A percentile compares a stretch with the other conserved stretches of the same genome.
Evolutionary conservation across 2,329 filamentous ascomycete genomes (phyloP).

Genomic region (Albophoma yamanashiensis): DNA sequence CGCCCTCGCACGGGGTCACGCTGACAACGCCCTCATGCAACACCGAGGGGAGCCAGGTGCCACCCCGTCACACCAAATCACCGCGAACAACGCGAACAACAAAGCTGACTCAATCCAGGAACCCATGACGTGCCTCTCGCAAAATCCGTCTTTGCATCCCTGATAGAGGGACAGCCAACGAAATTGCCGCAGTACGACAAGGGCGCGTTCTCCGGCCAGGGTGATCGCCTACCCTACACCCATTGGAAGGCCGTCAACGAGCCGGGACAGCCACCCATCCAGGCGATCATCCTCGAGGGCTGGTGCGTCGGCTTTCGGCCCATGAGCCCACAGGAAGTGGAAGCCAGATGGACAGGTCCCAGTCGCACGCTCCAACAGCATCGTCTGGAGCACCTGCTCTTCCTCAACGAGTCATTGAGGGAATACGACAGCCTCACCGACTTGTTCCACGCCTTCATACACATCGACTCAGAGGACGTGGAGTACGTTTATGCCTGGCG

Average conservation of each 20-base stretch:
- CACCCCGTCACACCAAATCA: background rate
- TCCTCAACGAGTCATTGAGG: slow-evolving; percentile 36
- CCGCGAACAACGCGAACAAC: background rate
- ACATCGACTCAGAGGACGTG: slow-evolving; percentile 59
- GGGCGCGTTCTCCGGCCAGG: slow-evolving; percentile 61
- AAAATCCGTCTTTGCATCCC: slow-evolving; percentile 46
- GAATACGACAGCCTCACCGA: slow-evolving; percentile 39
- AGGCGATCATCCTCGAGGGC: slow-evolving; percentile 74
- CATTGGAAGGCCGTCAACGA: slow-evolving; percentile 51
- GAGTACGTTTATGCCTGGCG: slow-evolving; percentile 79
- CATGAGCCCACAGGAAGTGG: slow-evolving; percentile 38
- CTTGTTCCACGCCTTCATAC: slow-evolving; percentile 42
- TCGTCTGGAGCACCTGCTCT: slow-evolving; percentile 35
- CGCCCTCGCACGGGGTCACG: slow-evolving; percentile 51
- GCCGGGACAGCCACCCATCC: slow-evolving; percentile 34
- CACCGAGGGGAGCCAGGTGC: slow-evolving; percentile 70
- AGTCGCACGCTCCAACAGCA: slow-evolving; percentile 39
- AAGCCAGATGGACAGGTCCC: slow-evolving; percentile 38
- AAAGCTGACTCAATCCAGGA: slow-evolving; percentile 11
- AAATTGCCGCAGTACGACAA: slow-evolving; percentile 74
- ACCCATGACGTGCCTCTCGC: slow-evolving; percentile 68
- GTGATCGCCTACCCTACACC: slow-evolving; percentile 56
- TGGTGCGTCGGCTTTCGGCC: slow-evolving; percentile 83
- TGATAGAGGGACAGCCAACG: slow-evolving; percentile 41
- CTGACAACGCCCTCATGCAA: slow-evolving; percentile 65